These are phyloP conservation scores for Eucalyptus erythrocorys DNA, from an alignment of 345 rosid species.

Conservation along the genomic window DNA sequence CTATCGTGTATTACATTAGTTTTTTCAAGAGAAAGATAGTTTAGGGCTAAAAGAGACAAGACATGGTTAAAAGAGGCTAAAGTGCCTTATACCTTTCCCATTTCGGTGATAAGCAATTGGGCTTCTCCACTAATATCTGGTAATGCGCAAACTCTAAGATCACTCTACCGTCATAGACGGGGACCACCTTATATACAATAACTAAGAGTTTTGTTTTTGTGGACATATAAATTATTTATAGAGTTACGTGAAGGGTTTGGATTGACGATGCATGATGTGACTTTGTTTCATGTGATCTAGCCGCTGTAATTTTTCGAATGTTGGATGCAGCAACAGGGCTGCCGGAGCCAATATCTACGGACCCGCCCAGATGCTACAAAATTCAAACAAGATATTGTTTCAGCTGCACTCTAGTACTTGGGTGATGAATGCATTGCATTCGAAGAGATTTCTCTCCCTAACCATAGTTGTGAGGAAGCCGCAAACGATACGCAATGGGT, in stretches of 20 bases:
- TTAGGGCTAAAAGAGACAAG: not conserved
- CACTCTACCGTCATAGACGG: not conserved
- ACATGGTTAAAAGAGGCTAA: not conserved
- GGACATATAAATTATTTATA: not conserved
- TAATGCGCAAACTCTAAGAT: not conserved
- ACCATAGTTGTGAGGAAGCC: not conserved
- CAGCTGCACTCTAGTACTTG: not conserved
- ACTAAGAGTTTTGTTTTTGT: not conserved
- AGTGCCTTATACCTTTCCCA: not conserved
- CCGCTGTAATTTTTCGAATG: not conserved
- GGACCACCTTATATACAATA: not conserved
- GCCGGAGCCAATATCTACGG: not conserved
- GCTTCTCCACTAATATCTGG: not conserved
- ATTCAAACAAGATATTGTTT: not conserved
- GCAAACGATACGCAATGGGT: not conserved
- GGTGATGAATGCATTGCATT: not conserved
- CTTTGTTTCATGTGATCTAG: not conserved
- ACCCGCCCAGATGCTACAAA: not conserved
- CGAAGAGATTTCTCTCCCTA: not conserved
- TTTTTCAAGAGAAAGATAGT: not conserved
- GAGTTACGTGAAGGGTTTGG: not conserved
- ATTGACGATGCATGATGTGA: not conserved
- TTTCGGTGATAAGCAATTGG: not conserved
- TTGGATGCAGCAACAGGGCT: not conserved
- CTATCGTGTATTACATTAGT: not conserved